phyloP scores from a whole-genome alignment of 2,329 filamentous ascomycete genomes.

The Xylaria sp. region DNA sequence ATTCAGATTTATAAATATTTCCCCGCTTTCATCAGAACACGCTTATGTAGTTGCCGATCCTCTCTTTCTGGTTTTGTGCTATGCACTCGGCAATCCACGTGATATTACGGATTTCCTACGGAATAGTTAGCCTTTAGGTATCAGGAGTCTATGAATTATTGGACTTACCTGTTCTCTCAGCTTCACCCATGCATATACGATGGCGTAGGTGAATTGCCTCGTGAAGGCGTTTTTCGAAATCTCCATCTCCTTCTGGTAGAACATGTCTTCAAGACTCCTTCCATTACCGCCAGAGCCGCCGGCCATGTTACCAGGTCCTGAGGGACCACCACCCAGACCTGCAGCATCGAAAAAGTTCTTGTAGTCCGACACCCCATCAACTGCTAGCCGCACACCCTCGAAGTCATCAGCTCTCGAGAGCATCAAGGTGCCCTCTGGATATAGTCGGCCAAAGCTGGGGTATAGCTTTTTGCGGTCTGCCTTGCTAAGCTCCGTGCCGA shows the following conservation, averaged over 20 bases:
- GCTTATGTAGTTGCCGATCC: conserved; percentile 98
- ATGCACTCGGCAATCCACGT: conserved; percentile 99
- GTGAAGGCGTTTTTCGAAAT: conserved; percentile 96
- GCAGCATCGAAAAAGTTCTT: conserved; percentile 95
- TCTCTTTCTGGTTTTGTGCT: conserved; percentile 99
- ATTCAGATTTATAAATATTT: conserved; percentile 29
- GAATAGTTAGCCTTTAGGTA: conserved; percentile 43
- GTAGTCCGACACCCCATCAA: conserved; percentile 93
- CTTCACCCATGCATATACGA: conserved; percentile 98
- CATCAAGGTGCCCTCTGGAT: conserved; percentile 95
- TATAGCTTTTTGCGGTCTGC: conserved; percentile 95
- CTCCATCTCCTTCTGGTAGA: conserved; percentile 99
- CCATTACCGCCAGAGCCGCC: conserved; percentile 83
- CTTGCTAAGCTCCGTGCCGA: conserved; percentile 95
- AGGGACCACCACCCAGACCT: conserved; percentile 76
- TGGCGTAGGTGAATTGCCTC: conserved; percentile 91
- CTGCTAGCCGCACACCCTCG: conserved; percentile 91
- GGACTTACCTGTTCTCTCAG: conserved; percentile 88
- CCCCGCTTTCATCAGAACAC: conserved; percentile 75
- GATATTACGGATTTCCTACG: conserved; percentile 97
- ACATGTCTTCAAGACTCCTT: conserved; percentile 94
- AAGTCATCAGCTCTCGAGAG: conserved; percentile 93
- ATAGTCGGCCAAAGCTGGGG: conserved; percentile 88
- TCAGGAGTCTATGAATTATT: neutral
- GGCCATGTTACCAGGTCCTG: conserved; percentile 84